Percentiles rank a stretch among this genome's conserved stretches.
Evolutionary conservation across 106 monocot species (phyloP).

Genomic region (Triglochin maritima): DNA sequence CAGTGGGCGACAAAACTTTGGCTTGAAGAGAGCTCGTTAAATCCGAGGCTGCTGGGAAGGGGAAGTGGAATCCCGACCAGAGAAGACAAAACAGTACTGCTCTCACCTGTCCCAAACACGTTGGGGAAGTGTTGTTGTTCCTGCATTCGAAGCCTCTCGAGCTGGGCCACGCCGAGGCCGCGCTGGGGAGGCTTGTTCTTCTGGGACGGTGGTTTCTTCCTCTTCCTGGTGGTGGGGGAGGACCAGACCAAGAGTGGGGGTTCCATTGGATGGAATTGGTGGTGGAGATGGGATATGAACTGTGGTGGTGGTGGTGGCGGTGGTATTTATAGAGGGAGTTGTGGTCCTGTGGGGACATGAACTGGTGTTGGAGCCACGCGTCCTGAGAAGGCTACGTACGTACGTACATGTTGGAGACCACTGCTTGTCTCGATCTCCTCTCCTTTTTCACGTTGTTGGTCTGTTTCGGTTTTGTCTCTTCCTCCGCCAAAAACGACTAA

Average conservation of each 20-base stretch:
- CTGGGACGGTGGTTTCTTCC: slow-evolving; percentile 13
- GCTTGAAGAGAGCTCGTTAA: slow-evolving; percentile 52
- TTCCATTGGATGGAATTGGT: neutral
- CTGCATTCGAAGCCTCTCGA: slow-evolving; percentile 45
- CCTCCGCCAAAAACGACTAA: too few relatives aligned
- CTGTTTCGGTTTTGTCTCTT: too few relatives aligned
- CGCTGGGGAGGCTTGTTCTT: slow-evolving; percentile 42
- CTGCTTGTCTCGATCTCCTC: too few relatives aligned
- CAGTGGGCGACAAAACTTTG: slow-evolving; percentile 14
- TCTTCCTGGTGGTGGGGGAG: slow-evolving; percentile 19
- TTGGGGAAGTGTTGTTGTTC: slow-evolving; percentile 3
- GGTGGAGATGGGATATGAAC: slow-evolving; percentile 7
- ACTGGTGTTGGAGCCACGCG: too few relatives aligned
- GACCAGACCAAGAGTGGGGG: neutral
- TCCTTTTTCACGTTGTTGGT: too few relatives aligned
- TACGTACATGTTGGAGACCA: too few relatives aligned
- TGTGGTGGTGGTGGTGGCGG: neutral
- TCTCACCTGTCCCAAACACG: neutral
- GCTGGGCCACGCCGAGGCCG: slow-evolving; percentile 43
- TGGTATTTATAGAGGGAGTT: neutral
- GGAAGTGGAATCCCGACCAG: neutral
- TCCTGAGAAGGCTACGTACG: too few relatives aligned
- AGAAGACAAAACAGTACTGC: neutral
- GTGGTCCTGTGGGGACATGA: too few relatives aligned
- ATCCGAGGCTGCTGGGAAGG: neutral